phyloP scores from a whole-genome alignment of 176 grass and related monocot species.

The Carex kokanica region DNA sequence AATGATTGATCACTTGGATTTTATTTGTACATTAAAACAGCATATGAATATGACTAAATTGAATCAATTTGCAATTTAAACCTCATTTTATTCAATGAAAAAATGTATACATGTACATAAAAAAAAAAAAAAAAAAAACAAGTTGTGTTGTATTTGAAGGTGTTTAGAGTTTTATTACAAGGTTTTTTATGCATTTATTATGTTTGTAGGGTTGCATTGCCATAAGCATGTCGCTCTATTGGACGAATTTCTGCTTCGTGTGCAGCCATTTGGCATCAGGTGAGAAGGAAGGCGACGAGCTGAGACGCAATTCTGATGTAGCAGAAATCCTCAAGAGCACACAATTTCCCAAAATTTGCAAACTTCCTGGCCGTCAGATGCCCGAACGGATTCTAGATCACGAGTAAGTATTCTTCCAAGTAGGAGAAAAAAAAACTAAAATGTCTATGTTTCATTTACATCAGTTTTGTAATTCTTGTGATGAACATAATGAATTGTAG shows the following conservation, averaged over 20 bases:
- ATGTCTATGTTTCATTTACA: not conserved
- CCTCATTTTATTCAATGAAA: not conserved
- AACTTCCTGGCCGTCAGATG: constrained; percentile 36
- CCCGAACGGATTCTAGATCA: constrained; percentile 77
- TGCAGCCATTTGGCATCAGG: constrained; percentile 94
- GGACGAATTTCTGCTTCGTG: constrained; percentile 77
- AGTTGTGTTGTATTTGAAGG: not conserved
- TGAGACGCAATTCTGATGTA: constrained; percentile 79
- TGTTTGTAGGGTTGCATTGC: constrained; percentile 67
- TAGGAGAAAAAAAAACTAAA: not conserved
- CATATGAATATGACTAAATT: not conserved
- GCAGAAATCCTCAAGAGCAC: constrained; percentile 83
- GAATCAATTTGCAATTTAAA: constrained; percentile 1
- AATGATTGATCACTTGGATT: not conserved
- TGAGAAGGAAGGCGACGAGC: constrained; percentile 92
- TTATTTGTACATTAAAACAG: not conserved
- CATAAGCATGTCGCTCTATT: constrained; percentile 80
- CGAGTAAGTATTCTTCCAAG: constrained; percentile 41
- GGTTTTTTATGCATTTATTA: not conserved
- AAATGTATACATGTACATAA: not conserved
- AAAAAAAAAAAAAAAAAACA: not conserved
- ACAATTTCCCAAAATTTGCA: constrained; percentile 77
- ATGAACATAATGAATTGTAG: constrained; percentile 18
- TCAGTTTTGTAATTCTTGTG: not conserved
- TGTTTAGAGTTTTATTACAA: not conserved